Evolutionary conservation across 2,329 filamentous ascomycete genomes (phyloP).

Genomic region (Tolypocladium capitatum): DNA sequence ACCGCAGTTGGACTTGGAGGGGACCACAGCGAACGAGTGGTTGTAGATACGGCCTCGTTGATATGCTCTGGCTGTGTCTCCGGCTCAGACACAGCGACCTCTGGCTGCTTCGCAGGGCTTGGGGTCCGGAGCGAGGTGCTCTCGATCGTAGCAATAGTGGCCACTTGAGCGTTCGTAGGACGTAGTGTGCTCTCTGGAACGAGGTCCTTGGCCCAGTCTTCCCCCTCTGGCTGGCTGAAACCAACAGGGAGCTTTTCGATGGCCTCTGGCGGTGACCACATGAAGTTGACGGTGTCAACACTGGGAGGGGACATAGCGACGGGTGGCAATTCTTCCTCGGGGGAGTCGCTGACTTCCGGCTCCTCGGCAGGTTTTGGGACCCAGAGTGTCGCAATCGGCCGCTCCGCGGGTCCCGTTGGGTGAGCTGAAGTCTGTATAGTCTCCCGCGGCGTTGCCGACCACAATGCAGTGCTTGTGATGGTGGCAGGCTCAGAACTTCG

Average conservation of each 20-base stretch:
- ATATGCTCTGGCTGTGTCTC: background rate
- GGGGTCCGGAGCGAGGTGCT: background rate
- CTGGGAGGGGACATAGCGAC: background rate
- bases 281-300: background rate
- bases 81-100: background rate
- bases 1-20: background rate
- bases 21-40: background rate
- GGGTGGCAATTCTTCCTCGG: no score
- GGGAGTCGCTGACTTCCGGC: background rate
- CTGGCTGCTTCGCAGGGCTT: background rate
- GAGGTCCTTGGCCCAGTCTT: background rate
- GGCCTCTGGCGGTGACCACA: background rate
- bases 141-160: background rate
- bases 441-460: slow-evolving; percentile 9
- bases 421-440: background rate
- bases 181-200: background rate
- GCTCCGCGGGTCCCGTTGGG: background rate
- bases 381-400: background rate
- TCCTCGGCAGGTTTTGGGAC: background rate
- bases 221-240: background rate
- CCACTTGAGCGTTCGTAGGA: background rate
- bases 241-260: background rate
- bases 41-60: background rate
- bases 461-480: slow-evolving; percentile 24
- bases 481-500: slow-evolving; percentile 13